Evolutionary conservation across 129 eudicot species (phyloP).

Genomic region (Apium graveolens): DNA sequence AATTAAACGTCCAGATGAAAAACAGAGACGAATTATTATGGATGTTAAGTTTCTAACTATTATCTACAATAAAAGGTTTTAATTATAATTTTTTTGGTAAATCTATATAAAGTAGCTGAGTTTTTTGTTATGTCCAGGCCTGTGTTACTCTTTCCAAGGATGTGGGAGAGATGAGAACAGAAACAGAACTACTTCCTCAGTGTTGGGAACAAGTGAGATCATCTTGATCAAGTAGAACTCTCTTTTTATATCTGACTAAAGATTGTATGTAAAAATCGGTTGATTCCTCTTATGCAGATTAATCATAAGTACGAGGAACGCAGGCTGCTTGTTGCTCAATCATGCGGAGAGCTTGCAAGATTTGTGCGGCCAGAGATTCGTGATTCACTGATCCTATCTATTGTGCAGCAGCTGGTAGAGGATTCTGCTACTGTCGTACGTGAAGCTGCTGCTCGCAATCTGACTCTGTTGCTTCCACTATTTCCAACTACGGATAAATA

Average conservation of each 20-base stretch:
- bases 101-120: not conserved
- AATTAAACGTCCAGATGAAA: conserved; percentile 97
- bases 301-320: conserved; percentile 96
- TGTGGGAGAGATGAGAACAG: conserved; percentile 92
- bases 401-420: conserved; percentile 89
- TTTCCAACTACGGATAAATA: conserved; percentile 90
- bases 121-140: conserved; percentile 48
- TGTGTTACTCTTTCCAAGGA: conserved; percentile 89
- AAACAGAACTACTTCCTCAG: conserved; percentile 94
- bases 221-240: not conserved
- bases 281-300: conserved; percentile 45
- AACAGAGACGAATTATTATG: conserved; percentile 88
- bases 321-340: conserved; percentile 97
- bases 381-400: conserved; percentile 88
- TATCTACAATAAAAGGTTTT: conserved; percentile 8
- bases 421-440: conserved; percentile 95
- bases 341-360: conserved; percentile 95
- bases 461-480: conserved; percentile 95
- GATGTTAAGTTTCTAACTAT: conserved; percentile 53
- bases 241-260: conserved; percentile 9
- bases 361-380: conserved; percentile 96
- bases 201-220: conserved; percentile 97
- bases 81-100: not conserved
- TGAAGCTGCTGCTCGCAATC: conserved; percentile 95
- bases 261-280: not conserved